Base-by-base conservation (phyloP, 1,284 basidiomycete species). In the Cryptococcus depauperatus region DNA sequence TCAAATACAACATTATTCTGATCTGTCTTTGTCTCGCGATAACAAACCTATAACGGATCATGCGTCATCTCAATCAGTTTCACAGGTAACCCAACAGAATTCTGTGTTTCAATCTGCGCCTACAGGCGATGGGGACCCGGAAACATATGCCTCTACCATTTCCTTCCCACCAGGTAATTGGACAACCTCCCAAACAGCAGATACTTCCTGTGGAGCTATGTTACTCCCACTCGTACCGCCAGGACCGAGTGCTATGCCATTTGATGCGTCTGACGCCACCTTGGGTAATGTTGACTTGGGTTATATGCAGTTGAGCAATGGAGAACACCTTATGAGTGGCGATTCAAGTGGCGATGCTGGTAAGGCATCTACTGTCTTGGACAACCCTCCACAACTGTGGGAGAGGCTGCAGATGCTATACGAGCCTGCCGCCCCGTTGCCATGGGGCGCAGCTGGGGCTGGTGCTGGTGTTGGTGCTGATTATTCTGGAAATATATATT, bases 351-450 rank as follows among this genome's bases (percentile, higher is more conserved):
- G 21, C 19, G 35, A 10, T 10, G 35, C 19, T 37, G n/a, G 16
- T 18, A 21, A 19, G 4, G 19, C 6, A 3, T n/a, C 8, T 16
- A 3, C 32, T 26, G 27, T 37, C 6, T 21, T 56, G 35, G 47
- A 50, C 11, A 49, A 48, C 18, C 46, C 47, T n/a, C 50, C 51
- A 1, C 62, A 65, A 40, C 48, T 68, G 0, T 66, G 66, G 64
- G 57, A 57, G 19, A 50, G 60, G 27, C 50, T 68, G 5, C 66
- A 68, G 48, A 61, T 62, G 5, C 62, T 64, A 46, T 68, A 68
- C 44, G 62, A 65, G 42, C 66, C 66, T 1, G 52, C 57, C 6
- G 52, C 57, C 1, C 44, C 53, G 0, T 52, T 46, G 21, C 57
- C 51, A 54, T 51, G 48, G 33, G 46, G 29, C 16, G 43, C 32